Conservation (phyloP, 129 eudicot species). For the Scalesia atractyloides region DNA sequence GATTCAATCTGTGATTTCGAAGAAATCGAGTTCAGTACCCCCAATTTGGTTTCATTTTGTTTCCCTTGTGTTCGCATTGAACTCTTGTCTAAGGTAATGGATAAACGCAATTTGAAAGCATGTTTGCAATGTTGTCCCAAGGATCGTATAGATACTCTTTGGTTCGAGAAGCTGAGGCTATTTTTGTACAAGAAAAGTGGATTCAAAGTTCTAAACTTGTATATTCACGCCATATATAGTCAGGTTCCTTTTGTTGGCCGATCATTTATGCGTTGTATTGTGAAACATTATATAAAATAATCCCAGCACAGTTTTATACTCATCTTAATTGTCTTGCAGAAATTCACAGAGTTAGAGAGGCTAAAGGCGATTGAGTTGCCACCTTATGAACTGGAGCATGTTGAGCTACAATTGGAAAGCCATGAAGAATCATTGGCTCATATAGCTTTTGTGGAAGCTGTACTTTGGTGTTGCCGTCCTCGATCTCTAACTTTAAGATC, state of each 20-base stretch:
- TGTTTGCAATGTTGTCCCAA: not conserved
- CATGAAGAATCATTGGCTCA: not conserved
- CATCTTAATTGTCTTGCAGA: not conserved
- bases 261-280: no score
- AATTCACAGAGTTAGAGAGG: not conserved
- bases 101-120: not conserved
- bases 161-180: not conserved
- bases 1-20: not conserved
- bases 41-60: not conserved
- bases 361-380: not conserved
- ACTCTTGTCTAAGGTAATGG: not conserved
- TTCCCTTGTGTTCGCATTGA: not conserved
- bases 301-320: not conserved
- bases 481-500: no score
- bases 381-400: constrained; percentile 13
- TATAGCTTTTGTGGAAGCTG: not conserved
- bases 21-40: not conserved
- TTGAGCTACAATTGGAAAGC: not conserved
- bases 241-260: no score
- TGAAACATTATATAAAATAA: not conserved
- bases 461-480: no score
- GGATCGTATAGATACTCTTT: not conserved
- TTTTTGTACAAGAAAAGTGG: not conserved
- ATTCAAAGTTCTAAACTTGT: not conserved
- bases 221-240: not conserved